Percentiles rank a stretch among this genome's conserved stretches.
phyloP scores from a whole-genome alignment of 116 monocot species.

The Papilionanthe hybrid region DNA sequence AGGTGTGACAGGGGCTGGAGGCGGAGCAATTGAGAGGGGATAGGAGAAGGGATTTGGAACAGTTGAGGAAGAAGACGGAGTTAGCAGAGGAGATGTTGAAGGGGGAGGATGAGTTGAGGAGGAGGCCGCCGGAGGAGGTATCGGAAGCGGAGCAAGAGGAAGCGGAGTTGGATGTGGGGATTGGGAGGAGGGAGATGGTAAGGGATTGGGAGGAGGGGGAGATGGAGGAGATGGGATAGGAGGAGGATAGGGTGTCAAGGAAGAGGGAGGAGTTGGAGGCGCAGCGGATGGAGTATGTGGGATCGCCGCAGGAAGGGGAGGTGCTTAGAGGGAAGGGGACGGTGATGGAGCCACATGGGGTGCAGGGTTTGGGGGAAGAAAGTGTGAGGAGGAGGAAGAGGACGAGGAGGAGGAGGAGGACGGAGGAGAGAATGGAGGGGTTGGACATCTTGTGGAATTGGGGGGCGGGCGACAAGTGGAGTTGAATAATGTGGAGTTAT shows the following conservation, averaged over 20 bases:
- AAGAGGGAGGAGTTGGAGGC: constrained; percentile 40
- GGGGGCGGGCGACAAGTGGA: too few relatives aligned
- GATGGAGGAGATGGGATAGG: constrained; percentile 63
- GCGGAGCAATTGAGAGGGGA: constrained; percentile 86
- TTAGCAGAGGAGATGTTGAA: constrained; percentile 80
- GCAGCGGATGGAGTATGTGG: constrained; percentile 55
- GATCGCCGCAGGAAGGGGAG: constrained; percentile 50
- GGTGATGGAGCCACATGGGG: constrained; percentile 55
- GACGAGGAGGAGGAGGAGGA: constrained; percentile 11
- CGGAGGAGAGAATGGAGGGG: background rate
- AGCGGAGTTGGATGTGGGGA: constrained; percentile 18
- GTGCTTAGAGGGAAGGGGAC: constrained; percentile 85
- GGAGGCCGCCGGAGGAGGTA: constrained; percentile 37
- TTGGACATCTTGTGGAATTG: background rate
- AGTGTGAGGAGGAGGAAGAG: background rate
- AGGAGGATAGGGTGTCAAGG: constrained; percentile 39
- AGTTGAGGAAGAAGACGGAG: constrained; percentile 84
- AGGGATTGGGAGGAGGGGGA: constrained; percentile 38
- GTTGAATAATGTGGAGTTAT: too few relatives aligned
- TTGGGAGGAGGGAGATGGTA: constrained; percentile 41
- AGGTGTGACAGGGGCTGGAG: constrained; percentile 54
- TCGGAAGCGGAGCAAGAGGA: constrained; percentile 59
- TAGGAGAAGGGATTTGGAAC: constrained; percentile 43
- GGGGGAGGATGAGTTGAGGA: constrained; percentile 54
- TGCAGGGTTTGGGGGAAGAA: constrained; percentile 25